A percentile compares a stretch with the other conserved stretches of the same genome.
phyloP scores from a whole-genome alignment of 352 stramenopile genomes.

The Aphanomyces invadans region DNA sequence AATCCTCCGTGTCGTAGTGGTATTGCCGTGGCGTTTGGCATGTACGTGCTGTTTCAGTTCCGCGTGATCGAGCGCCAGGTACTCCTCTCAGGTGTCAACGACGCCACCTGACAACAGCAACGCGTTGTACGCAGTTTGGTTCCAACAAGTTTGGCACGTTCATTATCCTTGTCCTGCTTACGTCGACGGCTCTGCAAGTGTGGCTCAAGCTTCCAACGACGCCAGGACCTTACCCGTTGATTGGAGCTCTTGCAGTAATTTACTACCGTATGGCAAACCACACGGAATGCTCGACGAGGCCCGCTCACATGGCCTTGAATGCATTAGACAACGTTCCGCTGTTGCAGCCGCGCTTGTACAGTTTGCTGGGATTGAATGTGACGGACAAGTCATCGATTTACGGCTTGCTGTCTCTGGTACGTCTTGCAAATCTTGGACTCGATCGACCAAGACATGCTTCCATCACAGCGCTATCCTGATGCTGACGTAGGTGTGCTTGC shows the following conservation, averaged over 20 bases:
- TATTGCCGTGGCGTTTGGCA: constrained; percentile 60
- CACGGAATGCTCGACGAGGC: too few species aligned
- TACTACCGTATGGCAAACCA: constrained; percentile 68
- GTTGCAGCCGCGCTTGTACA: constrained; percentile 53
- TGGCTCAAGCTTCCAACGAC: constrained; percentile 28
- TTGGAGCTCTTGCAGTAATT: constrained; percentile 66
- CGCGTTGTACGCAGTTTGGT: constrained; percentile 42
- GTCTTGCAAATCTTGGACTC: too few species aligned
- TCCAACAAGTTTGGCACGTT: constrained; percentile 81
- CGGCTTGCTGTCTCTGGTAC: constrained; percentile 61
- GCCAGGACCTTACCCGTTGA: constrained; percentile 58
- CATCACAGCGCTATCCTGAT: background rate
- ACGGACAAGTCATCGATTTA: constrained; percentile 80
- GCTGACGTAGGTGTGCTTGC: constrained; percentile 46
- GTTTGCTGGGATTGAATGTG: constrained; percentile 59
- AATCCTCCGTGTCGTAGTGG: constrained; percentile 30
- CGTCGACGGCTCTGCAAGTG: constrained; percentile 26
- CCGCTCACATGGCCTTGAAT: too few species aligned
- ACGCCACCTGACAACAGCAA: background rate
- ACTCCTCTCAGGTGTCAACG: background rate
- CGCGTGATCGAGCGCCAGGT: constrained; percentile 69
- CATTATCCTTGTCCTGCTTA: constrained; percentile 50
- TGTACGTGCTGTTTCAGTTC: constrained; percentile 84
- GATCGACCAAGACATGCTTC: too few species aligned
- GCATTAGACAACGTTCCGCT: constrained; percentile 68